phyloP scores from a whole-genome alignment of 2,329 filamentous ascomycete species.

The Botrytis fabae region DNA sequence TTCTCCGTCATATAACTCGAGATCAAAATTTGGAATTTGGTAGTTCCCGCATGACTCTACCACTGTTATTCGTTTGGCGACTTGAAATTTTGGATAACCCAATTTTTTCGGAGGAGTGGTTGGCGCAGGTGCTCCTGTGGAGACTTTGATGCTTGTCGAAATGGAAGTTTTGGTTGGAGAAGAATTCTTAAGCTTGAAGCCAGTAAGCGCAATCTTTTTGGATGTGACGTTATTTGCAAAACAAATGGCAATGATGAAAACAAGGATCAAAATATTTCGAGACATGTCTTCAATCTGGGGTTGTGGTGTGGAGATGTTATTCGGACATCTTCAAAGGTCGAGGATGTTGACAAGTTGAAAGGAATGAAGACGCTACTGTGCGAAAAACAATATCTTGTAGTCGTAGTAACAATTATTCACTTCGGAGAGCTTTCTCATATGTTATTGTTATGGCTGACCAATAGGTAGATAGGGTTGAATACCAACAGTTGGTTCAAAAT shows the following conservation, averaged over 20 bases:
- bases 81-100: not conserved
- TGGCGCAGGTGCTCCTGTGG: not conserved
- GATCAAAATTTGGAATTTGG: not conserved
- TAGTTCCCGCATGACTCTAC: not conserved
- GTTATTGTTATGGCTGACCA: not conserved
- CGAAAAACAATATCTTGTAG: not conserved
- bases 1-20: not conserved
- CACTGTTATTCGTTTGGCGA: not conserved
- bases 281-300: constrained; percentile 8
- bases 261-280: not conserved
- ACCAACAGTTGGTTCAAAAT: not conserved
- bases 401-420: not conserved
- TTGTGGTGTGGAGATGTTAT: not conserved
- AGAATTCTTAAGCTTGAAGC: not conserved
- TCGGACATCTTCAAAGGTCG: not conserved
- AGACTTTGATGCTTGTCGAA: not conserved
- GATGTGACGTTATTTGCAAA: not conserved
- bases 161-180: not conserved
- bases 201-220: not conserved
- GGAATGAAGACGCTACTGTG: not conserved
- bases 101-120: not conserved
- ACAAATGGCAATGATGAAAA: not conserved
- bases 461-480: not conserved
- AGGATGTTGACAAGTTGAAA: not conserved
- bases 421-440: not conserved